Conservation (phyloP, 2,329 filamentous ascomycete genomes). For the Zasmidium cellare region DNA sequence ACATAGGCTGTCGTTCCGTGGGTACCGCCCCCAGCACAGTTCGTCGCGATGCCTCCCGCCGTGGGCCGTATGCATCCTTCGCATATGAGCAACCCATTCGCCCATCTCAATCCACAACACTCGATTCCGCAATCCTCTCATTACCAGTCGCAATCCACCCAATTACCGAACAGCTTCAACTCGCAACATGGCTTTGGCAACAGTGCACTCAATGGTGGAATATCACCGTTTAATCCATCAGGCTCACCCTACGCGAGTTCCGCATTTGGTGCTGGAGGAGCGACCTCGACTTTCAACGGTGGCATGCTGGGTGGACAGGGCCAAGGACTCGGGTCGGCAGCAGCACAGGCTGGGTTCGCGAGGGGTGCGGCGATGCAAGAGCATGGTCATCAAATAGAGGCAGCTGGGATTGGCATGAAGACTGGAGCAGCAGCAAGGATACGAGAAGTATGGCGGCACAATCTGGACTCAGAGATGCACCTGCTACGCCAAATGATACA, state of each 20-base stretch:
- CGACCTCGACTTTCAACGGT: conserved; percentile 30
- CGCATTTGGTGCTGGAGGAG: conserved; percentile 32
- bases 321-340: conserved; percentile 80
- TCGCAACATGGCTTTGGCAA: conserved; percentile 35
- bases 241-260: conserved; percentile 27
- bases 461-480: conserved; percentile 87
- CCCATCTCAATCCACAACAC: conserved; percentile 53
- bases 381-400: conserved; percentile 34
- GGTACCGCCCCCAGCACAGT: background rate
- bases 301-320: conserved; percentile 33
- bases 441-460: conserved; percentile 94
- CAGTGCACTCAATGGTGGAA: conserved; percentile 42
- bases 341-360: conserved; percentile 82
- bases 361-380: conserved; percentile 64
- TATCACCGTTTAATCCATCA: conserved; percentile 36
- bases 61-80: conserved; percentile 60
- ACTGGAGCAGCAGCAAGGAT: conserved; percentile 72
- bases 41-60: conserved; percentile 56
- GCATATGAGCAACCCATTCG: conserved; percentile 60
- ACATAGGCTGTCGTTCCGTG: no score
- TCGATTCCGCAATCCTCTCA: conserved; percentile 31
- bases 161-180: conserved; percentile 42
- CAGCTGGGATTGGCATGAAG: conserved; percentile 47
- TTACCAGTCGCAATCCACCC: conserved; percentile 31
- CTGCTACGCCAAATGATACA: conserved; percentile 79